Conservation (phyloP, 1,139 yeast genomes). For the Kurtzmaniella quercitrusa region DNA sequence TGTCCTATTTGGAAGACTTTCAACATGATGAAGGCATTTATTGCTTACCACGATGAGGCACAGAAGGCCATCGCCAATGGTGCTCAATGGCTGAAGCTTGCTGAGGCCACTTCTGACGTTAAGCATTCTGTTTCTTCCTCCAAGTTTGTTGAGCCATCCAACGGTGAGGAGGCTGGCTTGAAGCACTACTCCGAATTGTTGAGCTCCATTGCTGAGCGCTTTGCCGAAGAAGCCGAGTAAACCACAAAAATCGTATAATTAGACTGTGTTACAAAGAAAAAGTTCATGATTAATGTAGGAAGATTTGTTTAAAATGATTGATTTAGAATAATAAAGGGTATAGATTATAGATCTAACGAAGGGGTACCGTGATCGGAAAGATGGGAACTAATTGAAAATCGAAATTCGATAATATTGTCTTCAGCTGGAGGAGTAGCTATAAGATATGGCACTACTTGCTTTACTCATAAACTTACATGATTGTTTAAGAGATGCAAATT, state of each 20-base stretch:
- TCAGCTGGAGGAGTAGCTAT: too few species aligned
- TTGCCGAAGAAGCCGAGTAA: constrained; percentile 93
- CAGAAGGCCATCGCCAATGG: constrained; percentile 95
- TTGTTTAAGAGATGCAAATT: not conserved
- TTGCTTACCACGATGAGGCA: constrained; percentile 91
- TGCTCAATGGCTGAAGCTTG: constrained; percentile 87
- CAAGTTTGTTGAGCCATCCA: constrained; percentile 92
- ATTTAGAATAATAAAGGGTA: too few species aligned
- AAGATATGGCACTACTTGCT: too few species aligned
- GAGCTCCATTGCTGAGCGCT: constrained; percentile 76
- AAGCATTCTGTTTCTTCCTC: constrained; percentile 92
- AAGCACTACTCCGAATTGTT: constrained; percentile 75
- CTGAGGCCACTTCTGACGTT: constrained; percentile 85
- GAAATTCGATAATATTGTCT: too few species aligned
- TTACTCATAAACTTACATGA: too few species aligned
- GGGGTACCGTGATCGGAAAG: too few species aligned
- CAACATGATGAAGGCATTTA: constrained; percentile 95
- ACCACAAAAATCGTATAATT: constrained; percentile 1
- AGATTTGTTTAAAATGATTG: too few species aligned
- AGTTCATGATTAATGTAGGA: too few species aligned
- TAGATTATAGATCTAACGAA: too few species aligned
- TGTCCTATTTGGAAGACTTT: constrained; percentile 99
- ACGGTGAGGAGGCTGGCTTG: constrained; percentile 76
- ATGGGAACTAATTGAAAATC: too few species aligned
- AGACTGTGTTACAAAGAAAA: not conserved